A percentile compares a stretch with the other conserved stretches of the same genome.
Evolutionary conservation across 1,284 basidiomycete species (phyloP).

Genomic region (Waitea zeae): DNA sequence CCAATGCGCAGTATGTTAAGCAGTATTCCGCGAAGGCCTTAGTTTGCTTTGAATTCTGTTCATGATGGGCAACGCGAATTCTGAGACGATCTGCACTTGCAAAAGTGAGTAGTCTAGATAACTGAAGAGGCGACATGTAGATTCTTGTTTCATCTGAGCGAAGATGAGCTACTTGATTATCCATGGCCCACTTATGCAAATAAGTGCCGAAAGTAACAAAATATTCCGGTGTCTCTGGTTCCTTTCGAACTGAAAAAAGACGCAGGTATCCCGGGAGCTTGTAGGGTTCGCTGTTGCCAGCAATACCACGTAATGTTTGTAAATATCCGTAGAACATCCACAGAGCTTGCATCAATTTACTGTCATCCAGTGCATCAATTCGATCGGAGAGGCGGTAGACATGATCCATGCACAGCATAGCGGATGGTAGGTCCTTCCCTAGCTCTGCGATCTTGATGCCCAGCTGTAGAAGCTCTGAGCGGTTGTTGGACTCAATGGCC

Average conservation of each 20-base stretch:
- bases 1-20: neutral
- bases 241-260: conserved; percentile 11
- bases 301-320: conserved; percentile 15
- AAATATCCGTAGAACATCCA: conserved; percentile 18
- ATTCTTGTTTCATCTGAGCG: neutral
- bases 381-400: conserved; percentile 13
- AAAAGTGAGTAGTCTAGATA: neutral
- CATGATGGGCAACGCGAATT: neutral
- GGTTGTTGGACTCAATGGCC: conserved; percentile 14
- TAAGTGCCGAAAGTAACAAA: conserved; percentile 12
- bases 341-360: conserved; percentile 14
- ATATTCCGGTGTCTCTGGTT: conserved; percentile 11
- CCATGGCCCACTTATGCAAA: conserved; percentile 1
- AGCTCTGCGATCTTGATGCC: conserved; percentile 11
- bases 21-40: conserved; percentile 1
- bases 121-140: neutral
- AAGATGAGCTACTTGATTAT: neutral
- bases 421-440: conserved; percentile 14
- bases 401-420: conserved; percentile 25
- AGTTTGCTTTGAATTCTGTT: neutral
- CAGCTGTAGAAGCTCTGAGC: conserved; percentile 12
- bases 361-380: conserved; percentile 9
- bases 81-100: neutral
- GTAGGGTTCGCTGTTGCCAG: conserved; percentile 13
- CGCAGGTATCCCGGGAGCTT: conserved; percentile 9